Evolutionary conservation across 768 basidiomycete genomes (phyloP).

Genomic region (Suillus paluster): DNA sequence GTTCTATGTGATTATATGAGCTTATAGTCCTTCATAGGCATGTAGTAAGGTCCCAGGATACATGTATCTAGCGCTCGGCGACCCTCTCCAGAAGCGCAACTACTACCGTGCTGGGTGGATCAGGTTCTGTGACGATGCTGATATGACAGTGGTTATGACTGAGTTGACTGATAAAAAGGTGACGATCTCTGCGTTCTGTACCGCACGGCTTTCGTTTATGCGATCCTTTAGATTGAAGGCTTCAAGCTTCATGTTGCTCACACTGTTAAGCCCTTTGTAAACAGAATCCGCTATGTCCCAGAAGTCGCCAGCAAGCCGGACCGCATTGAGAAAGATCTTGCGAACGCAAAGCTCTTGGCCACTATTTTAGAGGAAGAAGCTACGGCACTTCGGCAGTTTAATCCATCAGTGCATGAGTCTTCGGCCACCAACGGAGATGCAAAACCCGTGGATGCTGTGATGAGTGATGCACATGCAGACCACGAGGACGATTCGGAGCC

Average conservation of each 20-base stretch:
- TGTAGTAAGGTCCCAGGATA: constrained; percentile 80
- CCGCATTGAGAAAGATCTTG: constrained; percentile 80
- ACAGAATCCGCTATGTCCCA: constrained; percentile 79
- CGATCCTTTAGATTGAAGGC: constrained; percentile 74
- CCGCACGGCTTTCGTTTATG: constrained; percentile 5
- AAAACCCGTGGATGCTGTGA: constrained; percentile 33
- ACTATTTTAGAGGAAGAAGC: constrained; percentile 76
- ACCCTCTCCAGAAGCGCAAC: constrained; percentile 90
- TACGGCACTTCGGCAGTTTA: constrained; percentile 51
- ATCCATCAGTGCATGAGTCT: constrained; percentile 23
- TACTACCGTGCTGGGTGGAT: constrained; percentile 97
- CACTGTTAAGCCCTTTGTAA: constrained; percentile 76
- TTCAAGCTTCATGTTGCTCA: constrained; percentile 93
- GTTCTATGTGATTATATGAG: constrained; percentile 12
- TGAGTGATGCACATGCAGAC: constrained; percentile 40
- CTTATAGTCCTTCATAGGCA: constrained; percentile 50
- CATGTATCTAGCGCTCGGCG: constrained; percentile 87
- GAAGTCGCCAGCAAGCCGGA: constrained; percentile 81
- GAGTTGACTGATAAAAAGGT: constrained; percentile 89
- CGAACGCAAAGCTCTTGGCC: constrained; percentile 74
- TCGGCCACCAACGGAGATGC: constrained; percentile 32
- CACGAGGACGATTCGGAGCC: constrained; percentile 53
- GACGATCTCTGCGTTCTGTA: constrained; percentile 18
- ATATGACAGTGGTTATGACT: constrained; percentile 73
- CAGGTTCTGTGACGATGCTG: constrained; percentile 81